Percentiles rank a stretch among this genome's conserved stretches.
phyloP scores from a whole-genome alignment of 768 basidiomycete species.

The Leccinum truebloodii region DNA sequence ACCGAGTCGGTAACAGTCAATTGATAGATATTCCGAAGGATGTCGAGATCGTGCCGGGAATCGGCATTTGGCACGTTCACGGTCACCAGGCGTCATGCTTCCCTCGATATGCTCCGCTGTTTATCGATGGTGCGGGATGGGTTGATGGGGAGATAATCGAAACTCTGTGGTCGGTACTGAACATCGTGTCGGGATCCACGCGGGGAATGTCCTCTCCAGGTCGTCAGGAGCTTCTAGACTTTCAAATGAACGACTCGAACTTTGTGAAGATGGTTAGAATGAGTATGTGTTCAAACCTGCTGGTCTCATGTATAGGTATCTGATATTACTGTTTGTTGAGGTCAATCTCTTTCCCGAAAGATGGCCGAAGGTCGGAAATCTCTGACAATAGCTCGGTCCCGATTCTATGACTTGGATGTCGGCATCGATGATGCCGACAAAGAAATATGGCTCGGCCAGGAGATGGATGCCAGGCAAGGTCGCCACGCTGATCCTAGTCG shows the following conservation, averaged over 20 bases:
- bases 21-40: not conserved
- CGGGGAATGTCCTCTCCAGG: not conserved
- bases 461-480: too few relatives aligned
- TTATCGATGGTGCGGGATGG: not conserved
- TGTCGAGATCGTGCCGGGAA: conserved; percentile 12
- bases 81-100: conserved; percentile 28
- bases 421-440: too few relatives aligned
- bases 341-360: not conserved
- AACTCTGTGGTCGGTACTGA: conserved; percentile 1
- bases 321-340: not conserved
- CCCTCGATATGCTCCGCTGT: not conserved
- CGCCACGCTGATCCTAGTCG: too few relatives aligned
- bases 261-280: conserved; percentile 10
- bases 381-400: too few relatives aligned
- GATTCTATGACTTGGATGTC: too few relatives aligned
- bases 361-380: too few relatives aligned
- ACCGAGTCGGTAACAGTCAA: not conserved
- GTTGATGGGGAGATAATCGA: conserved; percentile 1
- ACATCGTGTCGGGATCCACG: not conserved
- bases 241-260: conserved; percentile 12
- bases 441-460: too few relatives aligned
- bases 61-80: conserved; percentile 31
- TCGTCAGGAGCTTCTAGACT: conserved; percentile 5
- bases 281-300: not conserved
- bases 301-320: not conserved